phyloP scores from a whole-genome alignment of 78 protist genomes.

The Dictyostelium brefeldianum region DNA sequence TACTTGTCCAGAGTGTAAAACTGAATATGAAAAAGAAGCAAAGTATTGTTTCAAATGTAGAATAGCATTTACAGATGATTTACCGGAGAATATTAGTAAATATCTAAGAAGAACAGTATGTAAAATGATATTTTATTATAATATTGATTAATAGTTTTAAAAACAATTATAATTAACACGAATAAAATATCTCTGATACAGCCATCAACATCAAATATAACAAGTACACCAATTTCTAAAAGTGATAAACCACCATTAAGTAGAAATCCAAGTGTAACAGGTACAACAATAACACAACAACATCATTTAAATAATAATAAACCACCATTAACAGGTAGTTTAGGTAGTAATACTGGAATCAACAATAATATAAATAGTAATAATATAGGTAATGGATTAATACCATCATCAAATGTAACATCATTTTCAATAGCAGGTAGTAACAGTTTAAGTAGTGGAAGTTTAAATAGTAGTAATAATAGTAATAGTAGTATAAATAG shows the following conservation, averaged over 20 bases:
- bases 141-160: background rate
- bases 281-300: background rate
- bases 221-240: background rate
- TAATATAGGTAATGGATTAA: background rate
- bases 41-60: conserved; percentile 81
- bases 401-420: conserved; percentile 28
- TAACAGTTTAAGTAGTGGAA: conserved; percentile 7
- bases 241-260: conserved; percentile 61
- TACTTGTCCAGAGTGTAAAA: conserved; percentile 68
- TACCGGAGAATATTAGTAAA: conserved; percentile 66
- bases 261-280: conserved; percentile 28
- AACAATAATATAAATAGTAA: background rate
- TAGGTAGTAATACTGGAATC: background rate
- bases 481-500: background rate
- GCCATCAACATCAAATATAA: conserved; percentile 28
- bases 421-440: background rate
- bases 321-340: conserved; percentile 2
- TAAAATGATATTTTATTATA: background rate
- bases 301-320: background rate
- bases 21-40: conserved; percentile 81
- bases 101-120: conserved; percentile 35
- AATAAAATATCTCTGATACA: no score
- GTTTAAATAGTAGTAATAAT: conserved; percentile 7
- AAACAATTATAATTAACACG: background rate
- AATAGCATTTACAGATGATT: conserved; percentile 76